These are phyloP conservation scores for Lactarius sanguifluus DNA, from an alignment of 768 basidiomycete genomes.

Conservation along the genomic window DNA sequence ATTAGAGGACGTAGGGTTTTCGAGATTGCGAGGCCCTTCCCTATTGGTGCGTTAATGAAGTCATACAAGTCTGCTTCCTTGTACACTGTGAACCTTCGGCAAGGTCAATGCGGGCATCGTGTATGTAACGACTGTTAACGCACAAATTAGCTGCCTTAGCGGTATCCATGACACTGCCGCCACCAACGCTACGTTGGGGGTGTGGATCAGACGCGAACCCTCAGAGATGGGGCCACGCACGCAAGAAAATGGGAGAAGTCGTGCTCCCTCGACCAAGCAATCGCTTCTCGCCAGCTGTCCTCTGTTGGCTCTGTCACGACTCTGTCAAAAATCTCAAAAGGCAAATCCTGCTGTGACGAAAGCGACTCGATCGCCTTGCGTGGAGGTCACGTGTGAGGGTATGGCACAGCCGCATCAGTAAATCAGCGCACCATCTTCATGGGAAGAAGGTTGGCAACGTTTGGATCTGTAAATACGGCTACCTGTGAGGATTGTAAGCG, in stretches of 20 bases:
- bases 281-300: conserved; percentile 83
- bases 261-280: conserved; percentile 80
- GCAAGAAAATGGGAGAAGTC: conserved; percentile 94
- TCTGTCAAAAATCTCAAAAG: conserved; percentile 78
- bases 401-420: background rate
- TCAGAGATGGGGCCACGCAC: conserved; percentile 44
- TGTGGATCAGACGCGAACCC: background rate
- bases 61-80: conserved; percentile 91
- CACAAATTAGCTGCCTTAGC: conserved; percentile 93
- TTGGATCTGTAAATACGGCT: conserved; percentile 90
- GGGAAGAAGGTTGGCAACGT: conserved; percentile 74
- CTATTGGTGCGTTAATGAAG: conserved; percentile 95
- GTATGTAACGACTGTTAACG: conserved; percentile 27
- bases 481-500: conserved; percentile 51
- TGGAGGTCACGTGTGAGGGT: conserved; percentile 13
- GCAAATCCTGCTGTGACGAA: conserved; percentile 71
- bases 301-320: conserved; percentile 92
- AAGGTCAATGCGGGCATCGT: conserved; percentile 4
- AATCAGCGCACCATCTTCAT: conserved; percentile 68
- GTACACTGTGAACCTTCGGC: conserved; percentile 78
- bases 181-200: conserved; percentile 63
- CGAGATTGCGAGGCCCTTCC: conserved; percentile 84
- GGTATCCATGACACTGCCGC: conserved; percentile 95
- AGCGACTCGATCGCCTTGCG: conserved; percentile 72
- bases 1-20: conserved; percentile 79